phyloP scores from a whole-genome alignment of 805 yeast genomes.

The Yamadazyma kitorensis region DNA sequence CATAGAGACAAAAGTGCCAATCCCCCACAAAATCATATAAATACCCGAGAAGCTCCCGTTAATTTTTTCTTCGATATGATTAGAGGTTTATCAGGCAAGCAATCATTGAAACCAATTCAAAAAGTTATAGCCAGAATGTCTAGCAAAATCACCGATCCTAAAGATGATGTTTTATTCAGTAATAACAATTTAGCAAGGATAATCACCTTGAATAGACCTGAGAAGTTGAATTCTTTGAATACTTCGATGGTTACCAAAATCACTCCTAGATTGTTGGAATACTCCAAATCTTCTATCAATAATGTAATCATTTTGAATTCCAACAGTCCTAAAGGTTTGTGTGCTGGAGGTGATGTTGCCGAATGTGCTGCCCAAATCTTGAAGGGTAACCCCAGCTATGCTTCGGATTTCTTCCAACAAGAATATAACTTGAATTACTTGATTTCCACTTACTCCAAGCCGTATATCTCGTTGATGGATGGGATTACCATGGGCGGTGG shows the following conservation, averaged over 20 bases:
- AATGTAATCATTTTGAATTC: constrained; percentile 69
- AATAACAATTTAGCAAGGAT: constrained; percentile 66
- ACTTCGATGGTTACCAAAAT: constrained; percentile 71
- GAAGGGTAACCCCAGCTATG: constrained; percentile 42
- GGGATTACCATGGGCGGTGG: constrained; percentile 99
- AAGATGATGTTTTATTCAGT: constrained; percentile 60
- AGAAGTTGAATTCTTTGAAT: constrained; percentile 82
- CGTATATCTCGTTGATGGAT: constrained; percentile 79
- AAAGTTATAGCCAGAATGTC: too few relatives aligned
- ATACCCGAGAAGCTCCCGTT: too few relatives aligned
- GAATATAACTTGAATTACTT: constrained; percentile 83
- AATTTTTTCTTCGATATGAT: too few relatives aligned
- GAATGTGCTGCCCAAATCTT: constrained; percentile 64
- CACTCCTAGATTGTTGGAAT: constrained; percentile 72
- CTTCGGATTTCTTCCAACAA: constrained; percentile 65
- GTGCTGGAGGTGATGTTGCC: constrained; percentile 97
- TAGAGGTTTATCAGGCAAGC: too few relatives aligned
- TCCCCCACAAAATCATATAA: too few relatives aligned
- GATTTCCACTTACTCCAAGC: constrained; percentile 81
- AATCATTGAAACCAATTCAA: too few relatives aligned
- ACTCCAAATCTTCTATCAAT: constrained; percentile 63
- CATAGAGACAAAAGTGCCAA: too few relatives aligned
- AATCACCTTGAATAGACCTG: constrained; percentile 73
- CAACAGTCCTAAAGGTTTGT: constrained; percentile 65
- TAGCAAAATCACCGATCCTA: neutral